Conservation (phyloP, 495 filamentous ascomycete genomes). For the Clavariopsis aquatica region DNA sequence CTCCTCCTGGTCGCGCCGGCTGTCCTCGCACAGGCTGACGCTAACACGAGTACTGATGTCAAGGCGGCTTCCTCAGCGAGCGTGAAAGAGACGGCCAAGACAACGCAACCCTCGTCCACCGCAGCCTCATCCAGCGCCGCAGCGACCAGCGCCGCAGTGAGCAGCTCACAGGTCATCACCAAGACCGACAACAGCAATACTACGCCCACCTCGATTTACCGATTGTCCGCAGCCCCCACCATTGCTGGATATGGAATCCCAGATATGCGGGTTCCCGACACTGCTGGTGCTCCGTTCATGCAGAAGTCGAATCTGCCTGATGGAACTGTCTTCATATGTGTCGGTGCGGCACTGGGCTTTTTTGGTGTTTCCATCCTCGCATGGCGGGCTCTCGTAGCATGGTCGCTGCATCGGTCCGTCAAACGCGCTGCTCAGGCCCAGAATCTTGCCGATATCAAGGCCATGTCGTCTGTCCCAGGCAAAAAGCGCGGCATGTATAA, state of each 20-base stretch:
- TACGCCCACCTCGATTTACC: conserved; percentile 26
- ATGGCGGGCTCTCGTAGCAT: conserved; percentile 88
- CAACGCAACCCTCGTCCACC: not conserved
- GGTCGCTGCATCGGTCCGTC: conserved; percentile 89
- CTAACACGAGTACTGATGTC: conserved; percentile 32
- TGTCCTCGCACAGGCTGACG: conserved; percentile 31
- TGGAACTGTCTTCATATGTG: conserved; percentile 93
- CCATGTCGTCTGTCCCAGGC: conserved; percentile 45
- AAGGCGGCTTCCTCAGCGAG: conserved; percentile 21
- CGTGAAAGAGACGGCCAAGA: conserved; percentile 14
- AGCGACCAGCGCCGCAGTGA: conserved; percentile 26
- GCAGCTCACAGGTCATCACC: conserved; percentile 13
- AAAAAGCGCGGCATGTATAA: conserved; percentile 48
- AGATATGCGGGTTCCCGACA: conserved; percentile 73
- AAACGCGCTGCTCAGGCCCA: conserved; percentile 73
- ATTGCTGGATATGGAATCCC: conserved; percentile 55
- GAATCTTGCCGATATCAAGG: conserved; percentile 65
- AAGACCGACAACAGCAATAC: conserved; percentile 28
- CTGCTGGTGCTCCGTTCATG: conserved; percentile 88
- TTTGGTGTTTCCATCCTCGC: conserved; percentile 75
- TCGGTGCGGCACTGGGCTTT: conserved; percentile 83
- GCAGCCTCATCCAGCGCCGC: not conserved
- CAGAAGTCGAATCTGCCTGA: conserved; percentile 87
- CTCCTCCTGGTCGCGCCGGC: conserved; percentile 32
- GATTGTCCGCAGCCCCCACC: conserved; percentile 49